Base-by-base conservation (phyloP, 78 protist genomes). In the Tieghemostelium lacteum region DNA sequence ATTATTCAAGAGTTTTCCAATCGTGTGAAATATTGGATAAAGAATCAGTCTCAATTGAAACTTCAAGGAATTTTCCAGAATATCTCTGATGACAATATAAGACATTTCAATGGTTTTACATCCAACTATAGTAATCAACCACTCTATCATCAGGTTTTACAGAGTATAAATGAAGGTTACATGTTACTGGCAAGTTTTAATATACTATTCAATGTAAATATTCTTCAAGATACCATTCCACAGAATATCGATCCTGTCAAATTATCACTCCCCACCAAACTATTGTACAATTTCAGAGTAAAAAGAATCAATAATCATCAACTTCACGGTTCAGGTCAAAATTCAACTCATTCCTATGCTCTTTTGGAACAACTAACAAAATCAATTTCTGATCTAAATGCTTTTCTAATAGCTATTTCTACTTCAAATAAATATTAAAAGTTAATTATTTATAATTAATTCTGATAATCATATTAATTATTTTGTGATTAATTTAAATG, bases 11-110 rank as follows among this genome's bases (percentile, higher is more conserved):
- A 29, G 20, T 69, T 42, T 45, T 69, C 45, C 28, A 69, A 33
- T 39, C 29, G 75, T 29, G 24, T 55, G 24, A 69, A 49, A 42
- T 69, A 69, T 69, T 69, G 75, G 75, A 69, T 69, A 10, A 28
- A 12, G 2, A 69, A 69, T 45, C 75, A 69, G 45, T 42, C 22
- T 45, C 75, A 69, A 45, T 69, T 42, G 24, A 69, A 24, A 37
- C 14, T 69, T 16, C 50, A 69, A 29, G 37, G n/a, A 17, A n/a
- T n/a, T n/a, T n/a, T n/a, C n/a, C 19, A 24, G 4, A 22, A 22
- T 1, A 33, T 69, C 14, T 22, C 58, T 14, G 75, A 69, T 69
- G 31, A 39, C 8, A 33, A 24, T 7, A 36, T 33, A 39, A 69
- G 45, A 42, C 7, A 69, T 45, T 69, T 55, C 49, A 69, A 69